Evolutionary conservation across 495 filamentous ascomycete species (phyloP).

Genomic region (Penicillium mononematosum): DNA sequence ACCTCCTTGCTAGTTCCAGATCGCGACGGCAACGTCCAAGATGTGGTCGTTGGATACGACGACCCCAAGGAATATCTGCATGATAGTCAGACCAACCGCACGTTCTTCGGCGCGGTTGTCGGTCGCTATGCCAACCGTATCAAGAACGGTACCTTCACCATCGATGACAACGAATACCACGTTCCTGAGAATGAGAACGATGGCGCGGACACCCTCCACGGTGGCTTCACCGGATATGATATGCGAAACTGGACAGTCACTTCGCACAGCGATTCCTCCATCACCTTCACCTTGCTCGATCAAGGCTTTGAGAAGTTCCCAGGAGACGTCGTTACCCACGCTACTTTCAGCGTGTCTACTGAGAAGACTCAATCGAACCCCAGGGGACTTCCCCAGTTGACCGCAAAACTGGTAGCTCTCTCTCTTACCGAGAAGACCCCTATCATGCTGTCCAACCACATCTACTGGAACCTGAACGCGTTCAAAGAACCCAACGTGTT

Average conservation of each 20-base stretch:
- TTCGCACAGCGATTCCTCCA: constrained; percentile 59
- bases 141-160: constrained; percentile 76
- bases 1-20: constrained; percentile 74
- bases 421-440: constrained; percentile 76
- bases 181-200: constrained; percentile 70
- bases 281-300: constrained; percentile 80
- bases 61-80: constrained; percentile 68
- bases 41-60: constrained; percentile 78
- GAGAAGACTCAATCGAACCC: constrained; percentile 38
- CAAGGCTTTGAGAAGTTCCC: constrained; percentile 74
- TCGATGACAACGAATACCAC: constrained; percentile 65
- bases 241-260: constrained; percentile 78
- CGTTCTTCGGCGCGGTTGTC: constrained; percentile 73
- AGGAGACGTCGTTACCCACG: constrained; percentile 73
- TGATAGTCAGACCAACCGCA: constrained; percentile 64
- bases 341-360: constrained; percentile 64
- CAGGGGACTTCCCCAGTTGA: constrained; percentile 45
- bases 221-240: constrained; percentile 79
- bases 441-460: constrained; percentile 79
- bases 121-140: constrained; percentile 87
- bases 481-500: constrained; percentile 66
- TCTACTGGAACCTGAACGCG: constrained; percentile 88
- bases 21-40: constrained; percentile 59
- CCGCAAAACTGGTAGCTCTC: constrained; percentile 56
- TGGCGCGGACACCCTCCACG: constrained; percentile 72